Percentiles rank a stretch among this genome's conserved stretches.
Conservation (phyloP, 2,329 filamentous ascomycete species). For the Cercospora sp. region DNA sequence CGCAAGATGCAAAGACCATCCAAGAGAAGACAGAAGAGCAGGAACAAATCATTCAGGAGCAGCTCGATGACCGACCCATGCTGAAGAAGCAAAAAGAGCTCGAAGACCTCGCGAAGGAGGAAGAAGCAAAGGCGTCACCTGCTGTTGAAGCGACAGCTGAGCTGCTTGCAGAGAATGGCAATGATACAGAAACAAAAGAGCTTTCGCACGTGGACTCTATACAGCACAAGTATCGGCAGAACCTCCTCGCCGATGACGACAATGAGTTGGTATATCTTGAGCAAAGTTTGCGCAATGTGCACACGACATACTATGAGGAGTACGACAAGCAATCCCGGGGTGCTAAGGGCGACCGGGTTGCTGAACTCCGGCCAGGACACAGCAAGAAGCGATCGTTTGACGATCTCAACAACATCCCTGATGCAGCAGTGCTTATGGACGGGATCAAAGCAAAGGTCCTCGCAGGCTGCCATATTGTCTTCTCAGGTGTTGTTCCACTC, state of each 20-base stretch:
- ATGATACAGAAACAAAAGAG: constrained; percentile 43
- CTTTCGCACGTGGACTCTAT: constrained; percentile 26
- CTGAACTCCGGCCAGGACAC: constrained; percentile 53
- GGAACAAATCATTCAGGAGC: constrained; percentile 81
- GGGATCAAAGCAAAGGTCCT: constrained; percentile 76
- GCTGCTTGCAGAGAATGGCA: constrained; percentile 37
- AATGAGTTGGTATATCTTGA: constrained; percentile 76
- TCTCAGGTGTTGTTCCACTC: constrained; percentile 86
- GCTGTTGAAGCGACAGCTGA: constrained; percentile 50
- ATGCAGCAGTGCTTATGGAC: constrained; percentile 83
- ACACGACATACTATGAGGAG: constrained; percentile 76
- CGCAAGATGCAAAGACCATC: constrained; percentile 66
- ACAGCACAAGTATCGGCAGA: constrained; percentile 59
- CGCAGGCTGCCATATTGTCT: constrained; percentile 72
- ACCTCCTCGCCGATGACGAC: constrained; percentile 85
- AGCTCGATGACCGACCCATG: constrained; percentile 83
- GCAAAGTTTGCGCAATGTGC: constrained; percentile 71
- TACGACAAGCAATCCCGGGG: constrained; percentile 62
- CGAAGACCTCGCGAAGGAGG: constrained; percentile 67
- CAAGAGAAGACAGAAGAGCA: constrained; percentile 81
- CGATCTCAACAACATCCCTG: constrained; percentile 67
- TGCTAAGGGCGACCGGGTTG: constrained; percentile 49
- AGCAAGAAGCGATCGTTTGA: constrained; percentile 51
- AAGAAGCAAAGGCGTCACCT: constrained; percentile 58
- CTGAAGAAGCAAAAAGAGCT: constrained; percentile 90